Conservation (phyloP, 1,284 basidiomycete genomes). For the Ceratobasidium sp. region DNA sequence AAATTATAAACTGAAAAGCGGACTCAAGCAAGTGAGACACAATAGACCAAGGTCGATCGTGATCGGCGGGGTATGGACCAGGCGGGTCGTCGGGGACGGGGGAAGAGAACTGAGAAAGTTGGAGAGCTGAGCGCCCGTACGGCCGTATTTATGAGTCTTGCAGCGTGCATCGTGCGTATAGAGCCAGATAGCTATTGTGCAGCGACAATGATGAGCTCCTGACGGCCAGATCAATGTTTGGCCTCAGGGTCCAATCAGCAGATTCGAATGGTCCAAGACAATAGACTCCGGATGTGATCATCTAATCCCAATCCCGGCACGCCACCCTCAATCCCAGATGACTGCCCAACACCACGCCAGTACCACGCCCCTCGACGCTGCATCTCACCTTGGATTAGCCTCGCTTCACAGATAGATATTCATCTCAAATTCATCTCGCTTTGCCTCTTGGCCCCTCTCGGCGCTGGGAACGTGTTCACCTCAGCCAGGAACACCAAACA, state of each 20-base stretch:
- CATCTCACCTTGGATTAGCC: too few species aligned
- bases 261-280: conserved; percentile 30
- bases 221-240: conserved; percentile 33
- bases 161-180: not conserved
- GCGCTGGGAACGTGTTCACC: not conserved
- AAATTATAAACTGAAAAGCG: too few species aligned
- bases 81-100: not conserved
- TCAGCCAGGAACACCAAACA: not conserved
- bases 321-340: conserved; percentile 9
- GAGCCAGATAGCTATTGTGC: conserved; percentile 25
- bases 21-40: conserved; percentile 9
- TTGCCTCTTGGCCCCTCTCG: not conserved
- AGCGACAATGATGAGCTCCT: conserved; percentile 42
- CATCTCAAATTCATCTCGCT: too few species aligned
- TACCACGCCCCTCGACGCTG: too few species aligned
- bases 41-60: conserved; percentile 21
- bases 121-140: not conserved
- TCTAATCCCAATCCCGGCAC: conserved; percentile 6
- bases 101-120: not conserved
- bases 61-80: conserved; percentile 12
- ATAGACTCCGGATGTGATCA: conserved; percentile 35
- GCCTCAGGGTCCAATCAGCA: conserved; percentile 21
- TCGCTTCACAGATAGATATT: not conserved
- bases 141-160: conserved; percentile 21
- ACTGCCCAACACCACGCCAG: conserved; percentile 22